These are phyloP conservation scores for Neofusicoccum kwambonambiense DNA, from an alignment of 2,329 filamentous ascomycete species.

Conservation along the genomic window DNA sequence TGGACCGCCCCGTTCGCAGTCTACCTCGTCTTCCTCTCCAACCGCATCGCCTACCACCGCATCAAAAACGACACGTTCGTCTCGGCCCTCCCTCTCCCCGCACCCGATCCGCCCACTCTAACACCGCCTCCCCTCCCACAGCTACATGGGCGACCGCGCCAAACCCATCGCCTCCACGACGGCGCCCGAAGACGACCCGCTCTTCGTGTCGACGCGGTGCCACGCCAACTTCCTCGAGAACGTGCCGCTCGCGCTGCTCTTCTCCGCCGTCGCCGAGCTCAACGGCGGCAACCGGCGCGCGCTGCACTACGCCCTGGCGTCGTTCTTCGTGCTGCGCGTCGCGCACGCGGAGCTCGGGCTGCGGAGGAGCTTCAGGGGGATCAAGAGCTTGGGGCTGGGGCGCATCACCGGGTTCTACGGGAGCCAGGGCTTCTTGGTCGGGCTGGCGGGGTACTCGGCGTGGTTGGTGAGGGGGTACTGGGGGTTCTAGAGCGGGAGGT, in stretches of 20 bases:
- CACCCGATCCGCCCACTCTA: background rate
- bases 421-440: constrained; percentile 30
- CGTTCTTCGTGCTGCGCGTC: constrained; percentile 40
- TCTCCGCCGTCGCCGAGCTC: constrained; percentile 44
- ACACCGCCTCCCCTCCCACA: constrained; percentile 17
- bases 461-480: constrained; percentile 34
- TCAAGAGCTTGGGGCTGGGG: constrained; percentile 26
- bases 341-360: constrained; percentile 43
- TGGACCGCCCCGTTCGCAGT: constrained; percentile 42
- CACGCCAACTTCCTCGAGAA: constrained; percentile 47
- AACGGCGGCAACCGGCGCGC: constrained; percentile 43
- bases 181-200: constrained; percentile 14
- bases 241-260: constrained; percentile 40
- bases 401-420: constrained; percentile 32
- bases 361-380: constrained; percentile 19
- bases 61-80: constrained; percentile 31
- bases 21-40: constrained; percentile 43
- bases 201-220: constrained; percentile 37
- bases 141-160: constrained; percentile 28
- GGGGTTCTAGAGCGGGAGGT: constrained; percentile 9
- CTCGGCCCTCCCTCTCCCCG: background rate
- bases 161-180: background rate
- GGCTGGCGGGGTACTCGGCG: constrained; percentile 31
- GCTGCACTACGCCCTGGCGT: constrained; percentile 39
- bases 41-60: constrained; percentile 39